phyloP scores from a whole-genome alignment of 768 basidiomycete genomes.

The Pleurotus tuoliensis region DNA sequence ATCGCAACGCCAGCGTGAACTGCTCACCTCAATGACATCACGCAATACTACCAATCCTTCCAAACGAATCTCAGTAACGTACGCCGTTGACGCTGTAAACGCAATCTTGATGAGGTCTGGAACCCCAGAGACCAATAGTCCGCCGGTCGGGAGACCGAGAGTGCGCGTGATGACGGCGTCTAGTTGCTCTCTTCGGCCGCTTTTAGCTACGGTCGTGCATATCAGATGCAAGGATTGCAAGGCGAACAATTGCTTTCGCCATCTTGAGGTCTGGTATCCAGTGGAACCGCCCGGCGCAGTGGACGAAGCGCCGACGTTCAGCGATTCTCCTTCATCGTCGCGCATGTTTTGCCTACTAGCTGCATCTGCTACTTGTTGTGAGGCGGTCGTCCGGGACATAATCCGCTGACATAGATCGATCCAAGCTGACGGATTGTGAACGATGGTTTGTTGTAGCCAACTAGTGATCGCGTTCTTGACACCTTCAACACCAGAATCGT shows the following conservation, averaged over 20 bases:
- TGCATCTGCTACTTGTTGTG: slow-evolving; percentile 68
- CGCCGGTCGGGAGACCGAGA: slow-evolving; percentile 51
- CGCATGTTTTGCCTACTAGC: slow-evolving; percentile 44
- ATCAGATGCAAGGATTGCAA: slow-evolving; percentile 89
- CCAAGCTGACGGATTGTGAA: too few species aligned
- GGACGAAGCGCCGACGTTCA: slow-evolving; percentile 57
- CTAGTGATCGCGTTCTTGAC: slow-evolving; percentile 89
- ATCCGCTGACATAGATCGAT: too few species aligned
- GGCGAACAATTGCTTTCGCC: slow-evolving; percentile 96
- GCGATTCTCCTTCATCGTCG: slow-evolving; percentile 95
- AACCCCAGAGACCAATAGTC: slow-evolving; percentile 81
- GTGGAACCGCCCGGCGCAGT: slow-evolving; percentile 34
- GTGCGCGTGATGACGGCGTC: slow-evolving; percentile 68
- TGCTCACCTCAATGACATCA: slow-evolving; percentile 84
- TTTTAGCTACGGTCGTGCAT: slow-evolving; percentile 67
- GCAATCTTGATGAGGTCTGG: slow-evolving; percentile 97
- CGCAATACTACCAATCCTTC: slow-evolving; percentile 86
- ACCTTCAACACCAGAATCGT: slow-evolving; percentile 90
- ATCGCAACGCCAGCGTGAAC: not conserved
- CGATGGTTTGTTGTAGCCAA: slow-evolving; percentile 93
- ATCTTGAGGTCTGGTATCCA: slow-evolving; percentile 66
- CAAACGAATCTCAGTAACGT: slow-evolving; percentile 91
- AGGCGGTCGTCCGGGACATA: slow-evolving; percentile 90
- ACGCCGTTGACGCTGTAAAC: slow-evolving; percentile 94
- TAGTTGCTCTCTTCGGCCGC: slow-evolving; percentile 79